Evolutionary conservation across 2,329 filamentous ascomycete species (phyloP), one percentile per base, ranked within the genome.

Genomic region (Penicillium sp.): DNA sequence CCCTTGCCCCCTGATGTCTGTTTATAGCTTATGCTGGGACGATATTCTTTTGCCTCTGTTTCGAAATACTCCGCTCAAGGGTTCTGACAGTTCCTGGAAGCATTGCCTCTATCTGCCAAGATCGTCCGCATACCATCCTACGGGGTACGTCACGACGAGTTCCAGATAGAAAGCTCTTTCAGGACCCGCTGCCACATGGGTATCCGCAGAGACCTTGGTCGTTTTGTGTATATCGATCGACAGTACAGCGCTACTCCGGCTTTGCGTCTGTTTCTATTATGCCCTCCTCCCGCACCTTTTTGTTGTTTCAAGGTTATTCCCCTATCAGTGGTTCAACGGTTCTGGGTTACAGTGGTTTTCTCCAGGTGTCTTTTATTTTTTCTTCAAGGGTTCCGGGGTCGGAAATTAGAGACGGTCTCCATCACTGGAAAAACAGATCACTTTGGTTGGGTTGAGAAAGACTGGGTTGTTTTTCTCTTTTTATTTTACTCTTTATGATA

Each of bases 381-480:
- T 46, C 43, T 57, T 49, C 55, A 47, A 49, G 50, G 56, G 46
- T 55, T 58, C 56, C 42, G 50, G 58, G 58, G 51, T 60, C 58
- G 59, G 55, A 52, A 52, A 48, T 54, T 63, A 62, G 58, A 66
- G 55, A 48, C 56, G 58, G 50, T 56, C 54, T 59, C 60, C 61
- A 62, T 66, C 64, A 61, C 59, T 67, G 65, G 65, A 66, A 66
- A 62, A 64, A 63, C 49, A 54, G 49, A 56, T 53, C 42, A 45
- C 46, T 36, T 41, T 46, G 49, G 47, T n/a, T 47, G 11, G 27
- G 42, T 52, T 46, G 47, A 50, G 51, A 42, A 50, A 56, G 46
- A 49, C 45, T 52, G 51, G 49, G 48, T 53, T 52, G 24, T 39
- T 46, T 45, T 46, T 31, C 18, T 34, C 35, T 44, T 26, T 9